These are phyloP conservation scores for Gossypium arboreum DNA, from an alignment of 345 rosid genomes.

Conservation along the genomic window DNA sequence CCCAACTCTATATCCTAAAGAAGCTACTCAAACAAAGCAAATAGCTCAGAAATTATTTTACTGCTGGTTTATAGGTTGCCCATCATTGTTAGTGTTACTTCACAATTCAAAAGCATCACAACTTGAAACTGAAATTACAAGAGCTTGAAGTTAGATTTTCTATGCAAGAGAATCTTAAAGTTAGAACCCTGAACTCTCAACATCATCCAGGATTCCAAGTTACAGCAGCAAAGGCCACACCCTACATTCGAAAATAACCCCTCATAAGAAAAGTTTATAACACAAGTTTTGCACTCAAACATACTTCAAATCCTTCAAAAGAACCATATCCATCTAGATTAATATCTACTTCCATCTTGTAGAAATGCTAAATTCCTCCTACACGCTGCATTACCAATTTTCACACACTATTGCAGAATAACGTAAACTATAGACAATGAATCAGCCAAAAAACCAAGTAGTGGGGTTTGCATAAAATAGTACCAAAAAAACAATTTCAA, in stretches of 20 bases:
- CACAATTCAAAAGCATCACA: background rate
- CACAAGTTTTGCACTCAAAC: background rate
- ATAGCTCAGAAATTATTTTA: background rate
- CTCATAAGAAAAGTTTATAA: background rate
- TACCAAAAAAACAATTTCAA: background rate
- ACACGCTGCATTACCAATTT: background rate
- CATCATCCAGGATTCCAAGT: background rate
- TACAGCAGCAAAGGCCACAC: background rate
- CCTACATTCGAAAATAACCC: background rate
- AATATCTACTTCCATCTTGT: background rate
- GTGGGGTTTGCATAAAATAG: background rate
- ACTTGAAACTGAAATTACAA: background rate
- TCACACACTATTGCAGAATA: background rate
- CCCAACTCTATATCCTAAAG: background rate
- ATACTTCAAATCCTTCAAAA: constrained; percentile 1
- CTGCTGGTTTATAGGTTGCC: background rate
- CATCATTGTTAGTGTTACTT: background rate
- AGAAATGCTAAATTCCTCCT: background rate
- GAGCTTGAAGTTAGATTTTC: background rate
- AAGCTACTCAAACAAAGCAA: background rate
- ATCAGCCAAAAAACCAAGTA: background rate
- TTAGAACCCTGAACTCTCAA: background rate
- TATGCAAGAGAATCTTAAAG: background rate
- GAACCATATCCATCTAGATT: background rate
- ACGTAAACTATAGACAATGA: background rate